Evolutionary conservation across 129 eudicot species (phyloP), one percentile per base, ranked within the genome.

Genomic region (Arctium lappa): DNA sequence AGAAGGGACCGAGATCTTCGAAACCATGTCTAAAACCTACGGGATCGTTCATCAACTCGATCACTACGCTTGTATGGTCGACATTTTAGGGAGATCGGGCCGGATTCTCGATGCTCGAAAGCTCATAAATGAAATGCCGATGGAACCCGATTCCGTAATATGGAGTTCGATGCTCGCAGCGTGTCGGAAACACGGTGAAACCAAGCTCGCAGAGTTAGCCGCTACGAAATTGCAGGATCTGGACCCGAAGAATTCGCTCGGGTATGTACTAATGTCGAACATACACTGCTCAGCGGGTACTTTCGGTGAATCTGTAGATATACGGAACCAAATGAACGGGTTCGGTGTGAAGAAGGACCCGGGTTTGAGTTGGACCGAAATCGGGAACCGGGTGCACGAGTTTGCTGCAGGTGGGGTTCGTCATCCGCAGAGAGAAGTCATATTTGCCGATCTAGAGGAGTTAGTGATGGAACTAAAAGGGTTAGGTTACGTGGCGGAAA

Each of bases 11-110:
- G 10, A 72, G 18, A 42, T 92, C 42, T 94, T 92, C 70, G 83
- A 89, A 81, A 40, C 42, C 62, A 90, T 92, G 98, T 11, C 62
- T 5, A 87, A 83, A 72, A 85, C 77, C 6, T 86, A 89, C 48
- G 90, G 89, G 5, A 79, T 94, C 69, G 87, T 63, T 80, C 97
- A 90, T 70, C 87, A 94, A 73, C 89, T 90, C 6, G 97, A 94
- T 86, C 98, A 94, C 68, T 94, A 88, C 32, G 93, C 98, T 1
- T 91, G 97, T 79, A 94, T 94, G 89, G 92, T 94, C 79, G 98
- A 94, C 86, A 84, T 94, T 50, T 86, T 91, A 34, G 98, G 91
- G 32, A 84, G 98, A 81, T 87, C 93, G 0, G 98, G 97, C 22
- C 80, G 78, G 16, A 39, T 88, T 66, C 48, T 18, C 3, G 87